These are phyloP conservation scores for Patellaria atrata DNA, from an alignment of 495 filamentous ascomycete species.

Conservation along the genomic window DNA sequence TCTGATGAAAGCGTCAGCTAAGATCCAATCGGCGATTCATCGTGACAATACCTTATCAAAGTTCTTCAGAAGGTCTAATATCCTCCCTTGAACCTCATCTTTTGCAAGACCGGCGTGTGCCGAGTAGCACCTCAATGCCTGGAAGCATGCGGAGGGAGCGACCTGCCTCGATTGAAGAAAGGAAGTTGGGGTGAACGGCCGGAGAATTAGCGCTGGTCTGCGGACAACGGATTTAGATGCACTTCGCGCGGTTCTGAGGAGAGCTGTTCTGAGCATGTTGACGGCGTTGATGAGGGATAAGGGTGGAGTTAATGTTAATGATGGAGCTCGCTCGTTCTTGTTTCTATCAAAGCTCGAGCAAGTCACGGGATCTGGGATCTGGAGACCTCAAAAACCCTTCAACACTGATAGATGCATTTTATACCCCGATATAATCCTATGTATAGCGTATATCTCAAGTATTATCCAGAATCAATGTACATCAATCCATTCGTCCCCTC, in stretches of 20 bases:
- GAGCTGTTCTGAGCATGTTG: constrained; percentile 80
- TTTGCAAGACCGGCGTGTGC: constrained; percentile 61
- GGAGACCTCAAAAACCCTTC: too few relatives aligned
- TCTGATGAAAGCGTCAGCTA: constrained; percentile 17
- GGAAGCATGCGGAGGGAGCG: constrained; percentile 40
- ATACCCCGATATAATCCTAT: too few relatives aligned
- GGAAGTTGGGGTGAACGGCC: constrained; percentile 39
- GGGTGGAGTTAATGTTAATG: constrained; percentile 1
- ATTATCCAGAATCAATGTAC: too few relatives aligned
- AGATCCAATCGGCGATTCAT: not conserved
- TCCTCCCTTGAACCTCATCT: constrained; percentile 79
- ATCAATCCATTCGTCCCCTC: too few relatives aligned
- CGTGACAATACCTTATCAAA: constrained; percentile 81
- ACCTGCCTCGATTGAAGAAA: constrained; percentile 40
- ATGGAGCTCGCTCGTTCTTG: too few relatives aligned
- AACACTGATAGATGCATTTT: too few relatives aligned
- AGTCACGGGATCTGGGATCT: too few relatives aligned
- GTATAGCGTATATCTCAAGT: too few relatives aligned
- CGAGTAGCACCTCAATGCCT: constrained; percentile 69
- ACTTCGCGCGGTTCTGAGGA: constrained; percentile 49
- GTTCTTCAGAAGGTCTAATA: constrained; percentile 78
- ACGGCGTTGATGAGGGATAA: constrained; percentile 10
- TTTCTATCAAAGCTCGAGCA: too few relatives aligned
- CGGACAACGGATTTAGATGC: constrained; percentile 36
- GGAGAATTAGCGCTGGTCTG: constrained; percentile 42